A percentile compares a stretch with the other conserved stretches of the same genome.
These are phyloP conservation scores for Scedosporium boydii DNA, from an alignment of 2,329 filamentous ascomycete species.

Conservation along the genomic window DNA sequence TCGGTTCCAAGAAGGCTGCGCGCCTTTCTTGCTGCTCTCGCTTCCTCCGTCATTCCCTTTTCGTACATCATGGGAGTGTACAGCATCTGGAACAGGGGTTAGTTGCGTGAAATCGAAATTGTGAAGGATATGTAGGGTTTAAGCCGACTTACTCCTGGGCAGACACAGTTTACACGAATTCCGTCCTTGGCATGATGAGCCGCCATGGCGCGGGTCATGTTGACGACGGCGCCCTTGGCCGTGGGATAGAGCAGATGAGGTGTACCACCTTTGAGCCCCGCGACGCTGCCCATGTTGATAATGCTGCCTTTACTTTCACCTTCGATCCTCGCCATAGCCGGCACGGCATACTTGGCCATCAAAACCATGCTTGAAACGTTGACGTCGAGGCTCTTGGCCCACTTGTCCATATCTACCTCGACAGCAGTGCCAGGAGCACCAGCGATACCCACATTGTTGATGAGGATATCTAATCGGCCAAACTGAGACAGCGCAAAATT, in stretches of 20 bases:
- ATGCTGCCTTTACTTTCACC: slow-evolving; percentile 38
- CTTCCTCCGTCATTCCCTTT: slow-evolving; percentile 28
- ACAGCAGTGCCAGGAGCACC: slow-evolving; percentile 50
- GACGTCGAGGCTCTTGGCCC: slow-evolving; percentile 46
- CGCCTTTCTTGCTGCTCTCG: slow-evolving; percentile 24
- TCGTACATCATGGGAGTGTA: slow-evolving; percentile 37
- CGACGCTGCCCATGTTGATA: slow-evolving; percentile 55
- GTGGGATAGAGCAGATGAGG: slow-evolving; percentile 36
- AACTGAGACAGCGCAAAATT: slow-evolving; percentile 34
- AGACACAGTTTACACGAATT: slow-evolving; percentile 40
- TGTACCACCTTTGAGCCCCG: slow-evolving; percentile 39
- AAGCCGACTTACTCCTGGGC: slow-evolving; percentile 23
- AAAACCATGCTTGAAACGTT: slow-evolving; percentile 58
- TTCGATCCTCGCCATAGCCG: slow-evolving; percentile 46
- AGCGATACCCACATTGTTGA: slow-evolving; percentile 55
- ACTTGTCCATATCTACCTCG: slow-evolving; percentile 49
- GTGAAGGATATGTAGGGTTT: neutral
- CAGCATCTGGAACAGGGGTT: slow-evolving; percentile 22
- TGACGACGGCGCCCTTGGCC: slow-evolving; percentile 36
- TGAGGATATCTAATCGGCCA: slow-evolving; percentile 50
- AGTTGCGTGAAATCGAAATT: neutral
- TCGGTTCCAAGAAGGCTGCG: slow-evolving; percentile 30
- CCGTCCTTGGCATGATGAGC: slow-evolving; percentile 34
- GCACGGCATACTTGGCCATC: slow-evolving; percentile 53
- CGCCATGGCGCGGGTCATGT: slow-evolving; percentile 43